These are phyloP conservation scores for Sedum album DNA, from an alignment of 164 flowering plant species.

Conservation along the genomic window DNA sequence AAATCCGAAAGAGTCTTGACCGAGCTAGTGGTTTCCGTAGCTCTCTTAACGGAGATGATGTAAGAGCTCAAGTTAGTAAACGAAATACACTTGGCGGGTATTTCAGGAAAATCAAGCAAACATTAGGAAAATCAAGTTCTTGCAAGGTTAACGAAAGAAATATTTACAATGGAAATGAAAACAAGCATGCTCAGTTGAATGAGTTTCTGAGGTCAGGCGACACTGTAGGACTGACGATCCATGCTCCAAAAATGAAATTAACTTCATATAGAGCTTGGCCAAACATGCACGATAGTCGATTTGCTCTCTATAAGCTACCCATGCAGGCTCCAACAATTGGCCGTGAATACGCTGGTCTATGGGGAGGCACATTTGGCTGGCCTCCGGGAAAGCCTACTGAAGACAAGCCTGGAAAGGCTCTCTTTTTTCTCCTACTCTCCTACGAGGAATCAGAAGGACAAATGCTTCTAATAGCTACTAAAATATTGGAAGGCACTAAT, in stretches of 20 bases:
- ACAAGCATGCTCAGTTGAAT: constrained; percentile 51
- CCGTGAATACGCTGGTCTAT: constrained; percentile 70
- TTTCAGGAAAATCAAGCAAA: constrained; percentile 44
- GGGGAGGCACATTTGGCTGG: constrained; percentile 98
- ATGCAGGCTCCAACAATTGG: constrained; percentile 31
- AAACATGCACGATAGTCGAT: constrained; percentile 73
- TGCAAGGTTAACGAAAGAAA: constrained; percentile 26
- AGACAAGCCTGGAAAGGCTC: constrained; percentile 86
- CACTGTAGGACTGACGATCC: constrained; percentile 49
- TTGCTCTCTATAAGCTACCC: constrained; percentile 86
- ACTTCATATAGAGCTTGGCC: constrained; percentile 88
- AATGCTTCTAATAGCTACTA: constrained; percentile 65
- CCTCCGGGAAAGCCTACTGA: constrained; percentile 72
- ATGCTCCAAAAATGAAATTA: constrained; percentile 47
- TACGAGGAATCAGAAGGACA: constrained; percentile 68
- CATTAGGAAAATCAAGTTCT: constrained; percentile 46
- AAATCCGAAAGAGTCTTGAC: constrained; percentile 38
- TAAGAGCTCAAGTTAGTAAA: constrained; percentile 21
- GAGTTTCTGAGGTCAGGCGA: constrained; percentile 65
- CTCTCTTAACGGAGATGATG: constrained; percentile 26
- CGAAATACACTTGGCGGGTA: constrained; percentile 45
- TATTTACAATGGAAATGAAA: constrained; percentile 43
- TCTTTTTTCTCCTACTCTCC: constrained; percentile 77
- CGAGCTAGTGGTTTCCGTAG: constrained; percentile 18
- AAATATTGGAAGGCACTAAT: constrained; percentile 48